Evolutionary conservation across 2,329 filamentous ascomycete genomes (phyloP).

Genomic region (Aspergillus glaucus): DNA sequence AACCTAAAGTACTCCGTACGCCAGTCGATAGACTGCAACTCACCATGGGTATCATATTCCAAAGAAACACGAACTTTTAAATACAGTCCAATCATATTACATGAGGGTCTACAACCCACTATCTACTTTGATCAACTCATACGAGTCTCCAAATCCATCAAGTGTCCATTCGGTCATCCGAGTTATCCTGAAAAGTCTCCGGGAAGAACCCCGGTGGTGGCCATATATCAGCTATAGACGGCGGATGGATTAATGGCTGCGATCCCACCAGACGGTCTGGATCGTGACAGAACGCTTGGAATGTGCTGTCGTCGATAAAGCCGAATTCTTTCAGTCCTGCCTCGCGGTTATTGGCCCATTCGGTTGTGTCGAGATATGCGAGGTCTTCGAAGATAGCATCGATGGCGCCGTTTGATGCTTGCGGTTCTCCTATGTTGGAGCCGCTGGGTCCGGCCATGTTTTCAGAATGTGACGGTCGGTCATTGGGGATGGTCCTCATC

Average conservation of each 20-base stretch:
- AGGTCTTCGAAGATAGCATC: constrained; percentile 43
- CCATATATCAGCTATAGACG: constrained; percentile 39
- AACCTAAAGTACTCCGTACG: not conserved
- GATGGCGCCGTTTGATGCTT: constrained; percentile 22
- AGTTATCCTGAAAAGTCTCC: constrained; percentile 30
- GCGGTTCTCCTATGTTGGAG: constrained; percentile 3
- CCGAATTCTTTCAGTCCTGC: constrained; percentile 39
- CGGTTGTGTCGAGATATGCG: constrained; percentile 40
- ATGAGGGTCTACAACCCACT: no score
- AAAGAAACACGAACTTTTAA: not conserved
- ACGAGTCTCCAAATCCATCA: constrained; percentile 8
- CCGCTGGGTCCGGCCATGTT: constrained; percentile 3
- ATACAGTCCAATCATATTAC: not conserved
- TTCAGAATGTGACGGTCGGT: constrained; percentile 10
- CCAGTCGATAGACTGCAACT: not conserved
- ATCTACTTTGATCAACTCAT: not conserved
- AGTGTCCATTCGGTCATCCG: constrained; percentile 15
- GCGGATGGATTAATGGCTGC: constrained; percentile 31
- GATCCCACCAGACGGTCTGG: constrained; percentile 35
- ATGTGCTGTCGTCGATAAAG: constrained; percentile 39
- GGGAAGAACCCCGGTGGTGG: constrained; percentile 38
- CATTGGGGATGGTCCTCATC: constrained; percentile 12
- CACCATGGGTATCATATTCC: not conserved
- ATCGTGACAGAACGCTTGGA: constrained; percentile 41
- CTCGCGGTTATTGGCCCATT: constrained; percentile 38